A percentile compares a stretch with the other conserved stretches of the same genome.
phyloP scores from a whole-genome alignment of 164 flowering plant species.

The Echeveria elegans region DNA sequence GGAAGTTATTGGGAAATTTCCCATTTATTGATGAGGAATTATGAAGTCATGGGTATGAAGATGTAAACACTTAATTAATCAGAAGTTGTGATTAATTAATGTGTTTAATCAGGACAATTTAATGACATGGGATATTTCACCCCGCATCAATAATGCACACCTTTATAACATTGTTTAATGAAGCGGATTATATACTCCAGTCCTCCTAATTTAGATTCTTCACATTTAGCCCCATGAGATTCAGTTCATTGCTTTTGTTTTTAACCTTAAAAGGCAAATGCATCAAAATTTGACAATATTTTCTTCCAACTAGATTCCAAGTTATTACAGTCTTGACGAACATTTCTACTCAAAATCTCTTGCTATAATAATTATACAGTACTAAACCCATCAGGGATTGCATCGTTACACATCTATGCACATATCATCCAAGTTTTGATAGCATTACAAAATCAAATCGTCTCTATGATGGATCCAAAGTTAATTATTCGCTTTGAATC shows the following conservation, averaged over 20 bases:
- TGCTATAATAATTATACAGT: too few relatives aligned
- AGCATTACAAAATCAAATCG: too few relatives aligned
- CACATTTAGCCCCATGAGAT: background rate
- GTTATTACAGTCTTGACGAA: too few relatives aligned
- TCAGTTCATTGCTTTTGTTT: background rate
- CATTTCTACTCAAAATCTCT: too few relatives aligned
- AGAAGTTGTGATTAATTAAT: background rate
- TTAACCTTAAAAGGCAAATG: too few relatives aligned
- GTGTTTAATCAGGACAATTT: background rate
- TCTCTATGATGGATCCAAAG: too few relatives aligned
- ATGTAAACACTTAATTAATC: slow-evolving; percentile 5
- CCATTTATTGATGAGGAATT: background rate
- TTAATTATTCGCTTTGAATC: too few relatives aligned
- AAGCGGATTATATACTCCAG: background rate
- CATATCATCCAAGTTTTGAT: too few relatives aligned
- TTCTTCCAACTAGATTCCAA: too few relatives aligned
- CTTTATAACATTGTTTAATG: background rate
- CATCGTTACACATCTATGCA: too few relatives aligned
- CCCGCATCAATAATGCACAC: slow-evolving; percentile 1
- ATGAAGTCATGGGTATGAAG: slow-evolving; percentile 5
- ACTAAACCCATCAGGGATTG: too few relatives aligned
- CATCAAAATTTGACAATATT: too few relatives aligned
- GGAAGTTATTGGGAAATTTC: background rate
- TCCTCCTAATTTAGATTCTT: background rate
- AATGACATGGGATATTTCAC: background rate